A percentile compares a stretch with the other conserved stretches of the same genome.
These are phyloP conservation scores for Colletotrichum caudatum DNA, from an alignment of 2,329 filamentous ascomycete species.

Conservation along the genomic window DNA sequence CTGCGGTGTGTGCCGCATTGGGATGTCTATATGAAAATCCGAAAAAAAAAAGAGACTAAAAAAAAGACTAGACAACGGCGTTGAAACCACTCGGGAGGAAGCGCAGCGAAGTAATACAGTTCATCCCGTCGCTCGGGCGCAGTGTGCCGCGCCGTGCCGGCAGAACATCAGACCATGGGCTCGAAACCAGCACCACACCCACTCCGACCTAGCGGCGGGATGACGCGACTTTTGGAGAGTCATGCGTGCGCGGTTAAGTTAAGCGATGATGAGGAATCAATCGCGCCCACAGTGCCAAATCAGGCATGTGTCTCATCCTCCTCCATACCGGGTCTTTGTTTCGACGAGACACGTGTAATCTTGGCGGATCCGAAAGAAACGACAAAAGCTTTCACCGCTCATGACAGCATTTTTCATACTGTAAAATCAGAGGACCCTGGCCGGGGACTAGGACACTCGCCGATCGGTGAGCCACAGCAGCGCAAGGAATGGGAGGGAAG, in stretches of 20 bases:
- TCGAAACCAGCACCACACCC: constrained; percentile 17
- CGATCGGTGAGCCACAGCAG: not conserved
- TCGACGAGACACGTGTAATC: not conserved
- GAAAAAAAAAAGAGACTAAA: not conserved
- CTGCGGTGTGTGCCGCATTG: constrained; percentile 30
- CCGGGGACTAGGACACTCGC: not conserved
- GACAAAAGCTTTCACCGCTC: not conserved
- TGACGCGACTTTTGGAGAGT: not conserved
- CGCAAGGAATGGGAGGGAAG: not conserved
- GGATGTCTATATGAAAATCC: not conserved
- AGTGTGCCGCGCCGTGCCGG: not conserved
- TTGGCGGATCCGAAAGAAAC: not conserved
- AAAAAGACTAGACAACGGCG: not conserved
- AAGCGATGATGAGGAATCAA: constrained; percentile 35
- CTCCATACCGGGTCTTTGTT: not conserved
- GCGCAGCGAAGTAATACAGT: not conserved
- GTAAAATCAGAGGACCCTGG: constrained; percentile 1
- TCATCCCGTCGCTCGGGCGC: constrained; percentile 1
- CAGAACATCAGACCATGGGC: not conserved
- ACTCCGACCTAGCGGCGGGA: constrained; percentile 30
- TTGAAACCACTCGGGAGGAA: constrained; percentile 25
- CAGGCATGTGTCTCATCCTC: not conserved
- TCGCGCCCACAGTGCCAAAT: constrained; percentile 15
- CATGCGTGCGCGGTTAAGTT: not conserved
- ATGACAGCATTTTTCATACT: not conserved